phyloP scores from a whole-genome alignment of 345 rosid genomes.

The Aurinia saxatilis region DNA sequence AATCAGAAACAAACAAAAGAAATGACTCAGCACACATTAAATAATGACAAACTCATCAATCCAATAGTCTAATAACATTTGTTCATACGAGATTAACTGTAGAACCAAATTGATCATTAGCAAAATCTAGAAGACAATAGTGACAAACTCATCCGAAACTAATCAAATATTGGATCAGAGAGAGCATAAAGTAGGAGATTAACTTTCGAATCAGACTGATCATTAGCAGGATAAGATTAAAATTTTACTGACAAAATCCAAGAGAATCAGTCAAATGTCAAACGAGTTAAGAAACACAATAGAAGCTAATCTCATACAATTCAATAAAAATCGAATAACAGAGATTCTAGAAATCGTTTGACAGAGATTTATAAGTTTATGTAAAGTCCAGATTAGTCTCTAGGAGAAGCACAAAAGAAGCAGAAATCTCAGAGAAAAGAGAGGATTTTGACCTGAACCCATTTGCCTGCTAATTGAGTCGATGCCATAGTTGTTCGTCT shows the following conservation, averaged over 20 bases:
- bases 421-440: neutral
- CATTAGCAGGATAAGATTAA: neutral
- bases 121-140: neutral
- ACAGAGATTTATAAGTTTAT: neutral
- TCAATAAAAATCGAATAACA: neutral
- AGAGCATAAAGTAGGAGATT: no score
- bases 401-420: neutral
- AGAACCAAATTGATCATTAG: neutral
- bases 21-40: constrained; percentile 9
- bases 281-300: neutral
- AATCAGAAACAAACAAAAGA: constrained; percentile 9
- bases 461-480: constrained; percentile 47
- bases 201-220: neutral
- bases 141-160: neutral
- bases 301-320: neutral
- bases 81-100: no score
- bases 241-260: no score
- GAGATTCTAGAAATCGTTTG: neutral
- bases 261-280: neutral
- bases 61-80: neutral
- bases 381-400: neutral
- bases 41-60: neutral
- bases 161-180: neutral
- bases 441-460: constrained; percentile 51
- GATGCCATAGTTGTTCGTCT: constrained; percentile 16